Evolutionary conservation across 129 eudicot genomes (phyloP).

Genomic region (Glebionis coronaria): DNA sequence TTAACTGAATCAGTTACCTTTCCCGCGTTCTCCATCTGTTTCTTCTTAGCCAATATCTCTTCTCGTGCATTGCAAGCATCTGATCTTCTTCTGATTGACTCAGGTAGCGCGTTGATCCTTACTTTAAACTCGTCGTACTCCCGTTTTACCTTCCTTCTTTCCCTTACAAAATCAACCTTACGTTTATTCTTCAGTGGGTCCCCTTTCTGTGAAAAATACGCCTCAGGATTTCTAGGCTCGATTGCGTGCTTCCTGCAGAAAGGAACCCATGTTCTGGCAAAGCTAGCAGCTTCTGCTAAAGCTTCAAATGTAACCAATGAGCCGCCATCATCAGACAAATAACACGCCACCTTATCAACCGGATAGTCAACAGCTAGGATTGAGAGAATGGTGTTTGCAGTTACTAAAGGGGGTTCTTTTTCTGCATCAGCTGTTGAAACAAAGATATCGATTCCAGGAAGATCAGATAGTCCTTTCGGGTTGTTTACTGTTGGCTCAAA

Average conservation of each 20-base stretch:
- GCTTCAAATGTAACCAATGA: conserved; percentile 72
- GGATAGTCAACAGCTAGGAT: conserved; percentile 59
- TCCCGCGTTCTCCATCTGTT: conserved; percentile 41
- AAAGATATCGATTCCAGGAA: conserved; percentile 72
- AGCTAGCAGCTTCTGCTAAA: conserved; percentile 72
- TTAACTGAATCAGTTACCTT: conserved; percentile 38
- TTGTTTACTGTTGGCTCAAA: conserved; percentile 64
- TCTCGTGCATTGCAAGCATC: conserved; percentile 73
- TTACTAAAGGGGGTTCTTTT: conserved; percentile 57
- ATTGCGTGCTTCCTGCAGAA: conserved; percentile 62
- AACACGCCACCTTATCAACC: conserved; percentile 58
- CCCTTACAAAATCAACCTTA: conserved; percentile 55
- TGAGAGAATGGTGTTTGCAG: conserved; percentile 54
- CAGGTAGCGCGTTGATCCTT: conserved; percentile 64
- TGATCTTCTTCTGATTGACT: conserved; percentile 55
- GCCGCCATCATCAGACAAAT: conserved; percentile 70
- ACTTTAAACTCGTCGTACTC: conserved; percentile 76
- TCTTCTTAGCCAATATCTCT: conserved; percentile 57
- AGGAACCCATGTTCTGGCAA: conserved; percentile 65
- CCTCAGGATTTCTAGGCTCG: conserved; percentile 66
- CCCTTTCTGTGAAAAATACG: conserved; percentile 54
- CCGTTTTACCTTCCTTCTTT: conserved; percentile 62
- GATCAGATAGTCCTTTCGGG: conserved; percentile 81
- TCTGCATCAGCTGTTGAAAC: conserved; percentile 72
- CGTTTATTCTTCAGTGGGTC: conserved; percentile 72